Percentiles rank a stretch among this genome's conserved stretches.
Evolutionary conservation across 2,329 filamentous ascomycete species (phyloP).

Genomic region (Chaetomium strumarium): DNA sequence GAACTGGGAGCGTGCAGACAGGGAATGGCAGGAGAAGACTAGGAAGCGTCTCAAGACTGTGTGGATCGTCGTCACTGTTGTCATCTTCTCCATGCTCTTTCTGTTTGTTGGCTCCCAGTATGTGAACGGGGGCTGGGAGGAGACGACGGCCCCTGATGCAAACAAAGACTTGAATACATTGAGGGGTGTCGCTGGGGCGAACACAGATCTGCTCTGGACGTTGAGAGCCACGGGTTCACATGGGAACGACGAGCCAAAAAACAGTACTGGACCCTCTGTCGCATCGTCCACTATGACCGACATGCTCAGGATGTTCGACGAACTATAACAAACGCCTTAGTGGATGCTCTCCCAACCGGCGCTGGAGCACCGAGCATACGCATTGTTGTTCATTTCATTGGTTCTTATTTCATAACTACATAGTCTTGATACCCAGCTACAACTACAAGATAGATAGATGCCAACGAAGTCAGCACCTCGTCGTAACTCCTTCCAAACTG

Average conservation of each 20-base stretch:
- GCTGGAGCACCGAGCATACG: background rate
- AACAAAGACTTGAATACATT: constrained; percentile 15
- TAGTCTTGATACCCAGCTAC: background rate
- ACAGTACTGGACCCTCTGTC: constrained; percentile 3
- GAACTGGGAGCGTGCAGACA: constrained; percentile 60
- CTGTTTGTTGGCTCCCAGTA: constrained; percentile 36
- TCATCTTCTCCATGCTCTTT: constrained; percentile 44
- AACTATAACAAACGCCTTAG: constrained; percentile 32
- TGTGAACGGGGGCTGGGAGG: constrained; percentile 18
- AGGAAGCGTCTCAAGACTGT: constrained; percentile 55
- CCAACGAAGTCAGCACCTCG: background rate
- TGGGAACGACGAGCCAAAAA: background rate
- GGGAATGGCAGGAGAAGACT: constrained; percentile 63
- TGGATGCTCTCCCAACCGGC: background rate
- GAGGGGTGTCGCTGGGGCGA: constrained; percentile 7
- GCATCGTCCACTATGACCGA: constrained; percentile 24
- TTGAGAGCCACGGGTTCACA: background rate
- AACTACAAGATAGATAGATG: background rate
- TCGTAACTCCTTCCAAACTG: background rate
- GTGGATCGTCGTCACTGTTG: constrained; percentile 53
- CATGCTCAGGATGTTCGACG: constrained; percentile 40
- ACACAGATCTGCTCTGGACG: constrained; percentile 6
- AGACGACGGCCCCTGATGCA: constrained; percentile 7
- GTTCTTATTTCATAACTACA: background rate
- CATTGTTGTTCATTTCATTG: background rate